These are phyloP conservation scores for Fraxinus baroniana DNA, from an alignment of 305 asterid genomes.

Conservation along the genomic window DNA sequence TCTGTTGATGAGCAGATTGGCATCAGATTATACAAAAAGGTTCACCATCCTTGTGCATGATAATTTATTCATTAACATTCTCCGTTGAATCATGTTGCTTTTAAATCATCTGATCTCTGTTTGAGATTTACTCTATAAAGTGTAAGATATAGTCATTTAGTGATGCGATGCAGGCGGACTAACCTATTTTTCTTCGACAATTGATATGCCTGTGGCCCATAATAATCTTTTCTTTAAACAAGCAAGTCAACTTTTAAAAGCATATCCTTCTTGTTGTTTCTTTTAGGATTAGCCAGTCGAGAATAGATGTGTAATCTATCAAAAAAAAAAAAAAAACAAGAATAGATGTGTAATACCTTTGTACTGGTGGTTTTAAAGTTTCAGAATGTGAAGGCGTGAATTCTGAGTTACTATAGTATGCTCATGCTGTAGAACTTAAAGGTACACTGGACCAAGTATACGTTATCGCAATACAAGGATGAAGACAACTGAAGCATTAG, in stretches of 20 bases:
- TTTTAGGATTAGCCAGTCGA: background rate
- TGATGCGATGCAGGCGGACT: background rate
- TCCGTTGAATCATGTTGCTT: background rate
- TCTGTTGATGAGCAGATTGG: background rate
- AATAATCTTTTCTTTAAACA: background rate
- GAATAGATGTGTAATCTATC: background rate
- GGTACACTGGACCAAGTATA: background rate
- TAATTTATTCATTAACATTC: background rate
- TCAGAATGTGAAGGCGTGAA: background rate
- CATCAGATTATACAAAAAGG: background rate
- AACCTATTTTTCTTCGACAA: background rate
- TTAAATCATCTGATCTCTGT: background rate
- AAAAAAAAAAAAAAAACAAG: no score
- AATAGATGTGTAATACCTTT: background rate
- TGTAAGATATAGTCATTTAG: background rate
- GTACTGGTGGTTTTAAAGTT: background rate
- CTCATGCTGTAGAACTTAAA: background rate
- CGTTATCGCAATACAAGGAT: background rate
- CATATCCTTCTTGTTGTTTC: background rate
- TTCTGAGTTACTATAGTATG: background rate
- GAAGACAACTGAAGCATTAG: background rate
- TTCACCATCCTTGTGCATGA: background rate
- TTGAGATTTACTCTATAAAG: background rate
- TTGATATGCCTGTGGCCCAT: background rate
- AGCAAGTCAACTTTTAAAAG: background rate